These are phyloP conservation scores for Auricularia heimuer DNA, from an alignment of 768 basidiomycete species.

Conservation along the genomic window DNA sequence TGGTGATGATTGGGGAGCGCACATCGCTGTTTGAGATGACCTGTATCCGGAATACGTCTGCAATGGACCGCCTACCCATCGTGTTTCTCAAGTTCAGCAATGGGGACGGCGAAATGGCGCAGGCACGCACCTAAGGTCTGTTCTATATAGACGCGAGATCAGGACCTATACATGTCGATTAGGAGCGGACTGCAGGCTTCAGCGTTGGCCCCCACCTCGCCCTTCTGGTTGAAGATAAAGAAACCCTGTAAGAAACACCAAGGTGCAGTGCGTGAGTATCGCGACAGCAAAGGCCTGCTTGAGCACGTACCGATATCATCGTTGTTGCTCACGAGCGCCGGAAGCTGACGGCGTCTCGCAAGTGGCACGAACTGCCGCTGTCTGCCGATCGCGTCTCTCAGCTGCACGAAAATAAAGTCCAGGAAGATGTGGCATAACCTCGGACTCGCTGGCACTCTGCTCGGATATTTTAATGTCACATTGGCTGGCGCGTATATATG, in stretches of 20 bases:
- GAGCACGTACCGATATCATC: conserved; percentile 39
- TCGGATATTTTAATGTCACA: too few species aligned
- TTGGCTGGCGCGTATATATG: neutral
- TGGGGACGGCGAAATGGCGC: conserved; percentile 1
- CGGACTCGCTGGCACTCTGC: too few species aligned
- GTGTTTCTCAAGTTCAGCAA: neutral
- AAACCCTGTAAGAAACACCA: conserved; percentile 57
- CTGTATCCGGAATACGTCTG: conserved; percentile 97
- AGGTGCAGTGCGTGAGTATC: neutral
- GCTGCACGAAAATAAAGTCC: too few species aligned
- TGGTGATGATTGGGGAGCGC: conserved; percentile 91
- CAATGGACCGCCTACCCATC: conserved; percentile 72
- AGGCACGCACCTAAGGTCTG: conserved; percentile 82
- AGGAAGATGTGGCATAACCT: too few species aligned
- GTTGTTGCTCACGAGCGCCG: neutral
- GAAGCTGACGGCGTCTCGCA: neutral
- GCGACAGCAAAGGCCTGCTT: neutral
- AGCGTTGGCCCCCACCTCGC: conserved; percentile 58
- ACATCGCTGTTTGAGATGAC: conserved; percentile 97
- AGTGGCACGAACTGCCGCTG: neutral
- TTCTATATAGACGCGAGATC: conserved; percentile 90
- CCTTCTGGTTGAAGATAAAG: conserved; percentile 99
- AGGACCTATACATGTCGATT: conserved; percentile 51
- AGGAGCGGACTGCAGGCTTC: conserved; percentile 4
- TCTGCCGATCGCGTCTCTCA: neutral